These are phyloP conservation scores for Posidonia oceanica DNA, from an alignment of 116 monocot species.

Conservation along the genomic window DNA sequence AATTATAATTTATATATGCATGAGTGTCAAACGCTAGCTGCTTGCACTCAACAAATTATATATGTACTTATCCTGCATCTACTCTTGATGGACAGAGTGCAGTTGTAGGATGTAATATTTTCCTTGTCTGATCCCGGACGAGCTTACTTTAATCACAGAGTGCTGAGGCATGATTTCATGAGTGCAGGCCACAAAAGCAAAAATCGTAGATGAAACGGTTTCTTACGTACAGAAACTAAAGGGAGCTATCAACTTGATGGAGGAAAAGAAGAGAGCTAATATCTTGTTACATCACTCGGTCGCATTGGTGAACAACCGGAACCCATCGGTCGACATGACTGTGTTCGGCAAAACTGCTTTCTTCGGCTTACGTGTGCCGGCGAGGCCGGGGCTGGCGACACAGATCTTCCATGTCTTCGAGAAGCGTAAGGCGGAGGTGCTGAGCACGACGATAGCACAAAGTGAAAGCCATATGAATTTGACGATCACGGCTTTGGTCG, in stretches of 20 bases:
- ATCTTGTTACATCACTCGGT: background rate
- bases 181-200: slow-evolving; percentile 40
- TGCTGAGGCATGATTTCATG: background rate
- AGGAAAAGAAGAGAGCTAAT: slow-evolving; percentile 13
- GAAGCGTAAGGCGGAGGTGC: slow-evolving; percentile 24
- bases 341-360: slow-evolving; percentile 18
- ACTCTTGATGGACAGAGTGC: no score
- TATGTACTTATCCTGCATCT: no score
- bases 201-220: slow-evolving; percentile 42
- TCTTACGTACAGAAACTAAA: slow-evolving; percentile 34
- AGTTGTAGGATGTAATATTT: no score
- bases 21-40: no score
- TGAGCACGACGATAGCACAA: slow-evolving; percentile 8
- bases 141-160: no score
- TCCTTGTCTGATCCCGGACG: no score
- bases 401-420: slow-evolving; percentile 33
- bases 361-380: slow-evolving; percentile 15
- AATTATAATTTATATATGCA: no score
- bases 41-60: no score
- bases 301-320: background rate
- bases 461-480: background rate
- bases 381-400: slow-evolving; percentile 10
- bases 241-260: slow-evolving; percentile 14
- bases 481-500: slow-evolving; percentile 19
- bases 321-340: slow-evolving; percentile 7